phyloP scores from a whole-genome alignment of 2,329 filamentous ascomycete species.

The Pestalotiopsis sp. region DNA sequence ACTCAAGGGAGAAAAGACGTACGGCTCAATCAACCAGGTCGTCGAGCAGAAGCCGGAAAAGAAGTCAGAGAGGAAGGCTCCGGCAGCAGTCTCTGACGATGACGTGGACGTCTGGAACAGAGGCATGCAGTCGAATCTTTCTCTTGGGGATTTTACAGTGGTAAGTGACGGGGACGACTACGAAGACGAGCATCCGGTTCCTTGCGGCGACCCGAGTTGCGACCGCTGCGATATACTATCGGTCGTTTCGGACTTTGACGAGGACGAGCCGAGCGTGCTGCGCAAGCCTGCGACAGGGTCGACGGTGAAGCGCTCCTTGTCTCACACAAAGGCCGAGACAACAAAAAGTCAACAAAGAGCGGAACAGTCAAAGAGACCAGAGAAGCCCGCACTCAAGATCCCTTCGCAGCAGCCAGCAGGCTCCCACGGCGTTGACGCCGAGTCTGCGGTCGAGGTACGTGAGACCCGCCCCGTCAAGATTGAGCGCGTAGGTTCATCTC shows the following conservation, averaged over 20 bases:
- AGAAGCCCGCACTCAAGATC: not conserved
- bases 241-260: not conserved
- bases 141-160: not conserved
- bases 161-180: not conserved
- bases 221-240: not conserved
- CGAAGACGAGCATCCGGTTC: not conserved
- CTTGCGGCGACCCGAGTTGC: not conserved
- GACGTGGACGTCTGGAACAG: not conserved
- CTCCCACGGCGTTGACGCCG: not conserved
- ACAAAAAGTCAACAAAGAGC: not conserved
- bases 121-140: not conserved
- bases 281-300: not conserved
- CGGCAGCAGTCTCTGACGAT: not conserved
- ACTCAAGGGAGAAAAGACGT: not conserved
- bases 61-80: not conserved
- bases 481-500: not conserved
- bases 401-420: not conserved
- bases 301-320: not conserved
- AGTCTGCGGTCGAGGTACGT: not conserved
- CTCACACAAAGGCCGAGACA: not conserved
- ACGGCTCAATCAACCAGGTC: not conserved
- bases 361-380: not conserved
- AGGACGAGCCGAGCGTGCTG: not conserved
- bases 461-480: not conserved
- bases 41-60: not conserved